Evolutionary conservation across 495 filamentous ascomycete species (phyloP).

Genomic region (Rhizodiscina lignyota): DNA sequence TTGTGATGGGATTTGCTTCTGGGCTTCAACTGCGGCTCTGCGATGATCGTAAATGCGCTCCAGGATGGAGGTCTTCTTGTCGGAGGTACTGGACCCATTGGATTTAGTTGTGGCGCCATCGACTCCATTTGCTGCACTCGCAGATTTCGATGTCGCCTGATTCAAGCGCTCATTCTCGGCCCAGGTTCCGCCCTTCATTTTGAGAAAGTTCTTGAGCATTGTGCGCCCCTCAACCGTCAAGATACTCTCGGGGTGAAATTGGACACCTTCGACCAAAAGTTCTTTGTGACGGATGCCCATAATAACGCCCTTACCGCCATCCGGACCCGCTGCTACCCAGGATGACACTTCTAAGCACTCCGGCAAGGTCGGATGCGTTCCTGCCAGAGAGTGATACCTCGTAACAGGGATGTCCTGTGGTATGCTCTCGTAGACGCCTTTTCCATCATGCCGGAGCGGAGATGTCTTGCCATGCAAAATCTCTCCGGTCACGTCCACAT

Average conservation of each 20-base stretch:
- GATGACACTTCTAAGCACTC: constrained; percentile 78
- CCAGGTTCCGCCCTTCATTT: constrained; percentile 81
- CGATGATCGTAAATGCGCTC: constrained; percentile 85
- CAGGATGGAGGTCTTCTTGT: constrained; percentile 67
- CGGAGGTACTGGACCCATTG: constrained; percentile 12
- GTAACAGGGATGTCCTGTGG: constrained; percentile 71
- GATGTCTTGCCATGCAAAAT: constrained; percentile 97
- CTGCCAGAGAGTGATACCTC: constrained; percentile 90
- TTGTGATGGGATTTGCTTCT: constrained; percentile 76
- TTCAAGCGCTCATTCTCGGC: constrained; percentile 42
- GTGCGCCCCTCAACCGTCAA: constrained; percentile 70
- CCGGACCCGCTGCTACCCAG: constrained; percentile 43
- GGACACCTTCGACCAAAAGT: constrained; percentile 77
- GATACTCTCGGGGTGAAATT: constrained; percentile 97
- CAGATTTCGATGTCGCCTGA: constrained; percentile 13
- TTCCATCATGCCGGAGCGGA: constrained; percentile 67
- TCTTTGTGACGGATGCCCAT: constrained; percentile 95
- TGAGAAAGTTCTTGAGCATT: constrained; percentile 88
- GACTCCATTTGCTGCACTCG: constrained; percentile 3
- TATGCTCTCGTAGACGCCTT: constrained; percentile 70
- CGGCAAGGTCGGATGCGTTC: constrained; percentile 78
- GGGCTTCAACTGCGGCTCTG: constrained; percentile 54
- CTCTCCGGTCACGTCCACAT: constrained; percentile 84
- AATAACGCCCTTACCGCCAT: constrained; percentile 62
- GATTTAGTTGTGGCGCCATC: constrained; percentile 5